Percentiles rank a stretch among this genome's conserved stretches.
These are phyloP conservation scores for Alternaria sp. DNA, from an alignment of 2,329 filamentous ascomycete species.

Conservation along the genomic window DNA sequence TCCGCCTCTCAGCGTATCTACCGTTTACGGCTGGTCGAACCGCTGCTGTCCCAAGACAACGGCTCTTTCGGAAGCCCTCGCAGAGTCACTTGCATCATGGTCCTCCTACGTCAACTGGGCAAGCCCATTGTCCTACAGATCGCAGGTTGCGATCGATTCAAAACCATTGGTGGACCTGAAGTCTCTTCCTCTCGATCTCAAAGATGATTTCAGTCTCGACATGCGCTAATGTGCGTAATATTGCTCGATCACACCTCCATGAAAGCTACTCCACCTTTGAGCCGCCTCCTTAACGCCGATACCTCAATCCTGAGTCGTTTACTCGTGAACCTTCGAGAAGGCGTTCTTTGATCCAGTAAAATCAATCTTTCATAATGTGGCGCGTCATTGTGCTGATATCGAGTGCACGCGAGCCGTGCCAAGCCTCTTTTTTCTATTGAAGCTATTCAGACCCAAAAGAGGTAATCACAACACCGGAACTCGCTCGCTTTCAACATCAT, in stretches of 20 bases:
- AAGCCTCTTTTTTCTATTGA: constrained; percentile 32
- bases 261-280: background rate
- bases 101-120: background rate
- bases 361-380: background rate
- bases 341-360: background rate
- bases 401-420: constrained; percentile 11
- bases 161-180: background rate
- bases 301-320: background rate
- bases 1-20: background rate
- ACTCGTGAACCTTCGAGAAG: background rate
- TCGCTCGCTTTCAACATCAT: constrained; percentile 13
- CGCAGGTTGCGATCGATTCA: background rate
- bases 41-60: background rate
- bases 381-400: background rate
- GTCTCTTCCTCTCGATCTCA: background rate
- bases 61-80: background rate
- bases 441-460: constrained; percentile 39
- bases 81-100: background rate
- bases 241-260: background rate
- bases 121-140: background rate
- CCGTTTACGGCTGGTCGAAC: background rate
- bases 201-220: background rate
- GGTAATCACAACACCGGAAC: constrained; percentile 18
- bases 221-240: background rate
- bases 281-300: background rate